These are phyloP conservation scores for Trichothecium sympodiale DNA, from an alignment of 2,329 filamentous ascomycete genomes.

Conservation along the genomic window DNA sequence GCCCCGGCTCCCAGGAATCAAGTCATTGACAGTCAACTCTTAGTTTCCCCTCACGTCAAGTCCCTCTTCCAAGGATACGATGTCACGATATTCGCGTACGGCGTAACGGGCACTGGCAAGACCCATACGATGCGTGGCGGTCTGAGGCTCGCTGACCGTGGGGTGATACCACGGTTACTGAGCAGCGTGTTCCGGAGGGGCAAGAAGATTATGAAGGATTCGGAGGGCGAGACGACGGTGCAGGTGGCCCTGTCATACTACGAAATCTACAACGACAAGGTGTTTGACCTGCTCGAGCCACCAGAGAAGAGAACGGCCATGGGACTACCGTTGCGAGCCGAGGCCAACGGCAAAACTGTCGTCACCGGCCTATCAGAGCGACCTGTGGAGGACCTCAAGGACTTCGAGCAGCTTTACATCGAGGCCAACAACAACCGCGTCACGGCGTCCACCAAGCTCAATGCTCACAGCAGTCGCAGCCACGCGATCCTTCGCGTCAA, in stretches of 20 bases:
- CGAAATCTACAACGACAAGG: constrained; percentile 95
- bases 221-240: constrained; percentile 57
- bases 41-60: constrained; percentile 82
- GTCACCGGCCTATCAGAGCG: constrained; percentile 80
- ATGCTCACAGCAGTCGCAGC: constrained; percentile 79
- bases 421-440: constrained; percentile 85
- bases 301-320: constrained; percentile 76
- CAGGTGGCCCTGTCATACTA: constrained; percentile 79
- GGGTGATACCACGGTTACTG: constrained; percentile 76
- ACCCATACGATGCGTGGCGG: constrained; percentile 95
- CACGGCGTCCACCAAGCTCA: constrained; percentile 83
- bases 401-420: constrained; percentile 84
- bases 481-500: constrained; percentile 90
- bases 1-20: background rate
- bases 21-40: background rate
- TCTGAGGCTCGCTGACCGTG: constrained; percentile 72
- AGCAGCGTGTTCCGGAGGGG: constrained; percentile 77
- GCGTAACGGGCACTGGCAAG: constrained; percentile 87
- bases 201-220: constrained; percentile 77
- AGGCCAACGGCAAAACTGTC: constrained; percentile 77
- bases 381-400: constrained; percentile 71
- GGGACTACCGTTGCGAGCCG: constrained; percentile 71
- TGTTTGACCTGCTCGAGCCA: constrained; percentile 80
- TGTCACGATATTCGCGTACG: constrained; percentile 85
- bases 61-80: constrained; percentile 84